phyloP scores from a whole-genome alignment of 2,329 filamentous ascomycete genomes.

The Calonectria pteridis region DNA sequence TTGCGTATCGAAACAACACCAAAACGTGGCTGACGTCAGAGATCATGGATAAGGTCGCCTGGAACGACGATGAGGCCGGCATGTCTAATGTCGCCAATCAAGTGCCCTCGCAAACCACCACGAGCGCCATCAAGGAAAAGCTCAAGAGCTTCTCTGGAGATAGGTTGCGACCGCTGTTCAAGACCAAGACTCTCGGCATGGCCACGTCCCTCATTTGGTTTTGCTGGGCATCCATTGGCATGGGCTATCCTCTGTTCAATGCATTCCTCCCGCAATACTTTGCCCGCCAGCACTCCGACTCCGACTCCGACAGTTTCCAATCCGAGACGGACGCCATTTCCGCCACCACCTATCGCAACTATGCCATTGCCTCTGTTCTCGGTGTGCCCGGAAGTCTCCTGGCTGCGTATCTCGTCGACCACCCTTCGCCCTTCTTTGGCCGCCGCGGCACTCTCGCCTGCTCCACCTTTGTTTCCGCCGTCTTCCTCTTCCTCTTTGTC shows the following conservation, averaged over 20 bases:
- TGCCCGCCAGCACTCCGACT: conserved; percentile 63
- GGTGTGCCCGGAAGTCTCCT: conserved; percentile 83
- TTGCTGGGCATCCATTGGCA: conserved; percentile 84
- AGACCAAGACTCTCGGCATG: conserved; percentile 62
- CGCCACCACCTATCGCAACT: conserved; percentile 78
- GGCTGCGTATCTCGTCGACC: conserved; percentile 78
- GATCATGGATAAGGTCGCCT: conserved; percentile 69
- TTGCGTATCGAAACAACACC: conserved; percentile 77
- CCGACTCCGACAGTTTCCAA: conserved; percentile 40
- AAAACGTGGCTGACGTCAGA: conserved; percentile 84
- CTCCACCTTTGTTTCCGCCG: conserved; percentile 74
- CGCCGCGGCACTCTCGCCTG: conserved; percentile 79
- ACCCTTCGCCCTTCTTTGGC: conserved; percentile 72
- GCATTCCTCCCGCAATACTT: conserved; percentile 92
- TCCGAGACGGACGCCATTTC: conserved; percentile 55
- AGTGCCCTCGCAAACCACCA: conserved; percentile 38
- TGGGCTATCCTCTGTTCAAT: conserved; percentile 91
- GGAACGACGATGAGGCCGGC: conserved; percentile 53
- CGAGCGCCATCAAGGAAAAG: conserved; percentile 66
- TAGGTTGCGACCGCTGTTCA: conserved; percentile 76
- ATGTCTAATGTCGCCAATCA: conserved; percentile 29
- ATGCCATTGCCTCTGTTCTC: conserved; percentile 81
- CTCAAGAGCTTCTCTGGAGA: conserved; percentile 75
- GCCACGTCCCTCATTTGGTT: conserved; percentile 77
- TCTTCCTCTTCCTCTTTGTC: conserved; percentile 78